Base-by-base conservation (phyloP, 345 rosid genomes). In the Camelina hispida region DNA sequence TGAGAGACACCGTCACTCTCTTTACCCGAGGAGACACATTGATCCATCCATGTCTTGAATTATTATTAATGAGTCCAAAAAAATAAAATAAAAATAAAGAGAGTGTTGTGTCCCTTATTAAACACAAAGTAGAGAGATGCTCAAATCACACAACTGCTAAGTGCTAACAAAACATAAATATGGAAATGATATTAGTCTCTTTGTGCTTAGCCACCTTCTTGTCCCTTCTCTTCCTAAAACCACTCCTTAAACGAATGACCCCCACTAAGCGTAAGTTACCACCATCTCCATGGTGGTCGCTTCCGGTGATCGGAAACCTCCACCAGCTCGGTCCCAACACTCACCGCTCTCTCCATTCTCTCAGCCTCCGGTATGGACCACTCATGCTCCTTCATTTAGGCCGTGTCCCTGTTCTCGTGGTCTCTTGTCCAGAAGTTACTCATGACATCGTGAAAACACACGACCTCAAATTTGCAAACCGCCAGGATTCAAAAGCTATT, bases 231-330 rank as follows among this genome's bases (percentile, higher is more conserved):
- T 18, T 57, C 75, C 46, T 40, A 14, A 53, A 18, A 51, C 61
- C 10, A 30, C 13, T 57, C 75, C 65, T 40, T 20, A 38, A 18
- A 51, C 71, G n/a, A 16, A 30, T 35, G 4, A 65, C 12, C 48
- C 5, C 16, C 25, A 16, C 23, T 1, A 58, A 58, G 10, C 7
- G 3, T 38, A 69, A 55, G 7, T 37, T 13, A 40, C 50, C 48
- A 69, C 57, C 90, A 2, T 86, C 63, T 58, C 89, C 88, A 6
- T 55, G 67, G 22, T 69, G 68, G 37, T 32, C 8, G 35, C 82
- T 86, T 16, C 89, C 91, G 0, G 38, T 86, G 25, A 48, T 86
- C 0, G 93, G 93, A 52, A 86, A 86, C 81, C 84, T 88, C 62
- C 85, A 82, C 71, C 84, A 81, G 35, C 23, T 86, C 6, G 84